A percentile compares a stretch with the other conserved stretches of the same genome.
Conservation (phyloP, 352 stramenopile species). For the Pseudoperonospora humuli region DNA sequence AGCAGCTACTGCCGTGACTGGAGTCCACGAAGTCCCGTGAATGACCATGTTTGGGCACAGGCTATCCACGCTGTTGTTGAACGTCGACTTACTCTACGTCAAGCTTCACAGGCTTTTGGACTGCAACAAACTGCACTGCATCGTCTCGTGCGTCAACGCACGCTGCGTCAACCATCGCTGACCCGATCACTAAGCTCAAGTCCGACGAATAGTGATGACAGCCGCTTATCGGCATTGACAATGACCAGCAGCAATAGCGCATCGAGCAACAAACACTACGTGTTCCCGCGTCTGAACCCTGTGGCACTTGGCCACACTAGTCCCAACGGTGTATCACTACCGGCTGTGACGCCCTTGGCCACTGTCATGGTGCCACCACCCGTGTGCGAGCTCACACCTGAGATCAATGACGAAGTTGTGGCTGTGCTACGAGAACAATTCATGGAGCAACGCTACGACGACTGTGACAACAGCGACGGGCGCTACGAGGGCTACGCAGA, state of each 20-base stretch:
- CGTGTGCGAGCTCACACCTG: conserved; percentile 31
- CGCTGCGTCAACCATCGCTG: conserved; percentile 4
- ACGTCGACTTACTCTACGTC: conserved; percentile 51
- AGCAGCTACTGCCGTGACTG: conserved; percentile 11
- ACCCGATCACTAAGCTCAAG: background rate
- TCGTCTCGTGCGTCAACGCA: conserved; percentile 40
- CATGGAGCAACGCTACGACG: conserved; percentile 30
- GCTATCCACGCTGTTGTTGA: conserved; percentile 58
- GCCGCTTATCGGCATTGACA: conserved; percentile 1
- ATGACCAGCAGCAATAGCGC: background rate
- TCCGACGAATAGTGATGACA: conserved; percentile 5
- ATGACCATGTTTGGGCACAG: conserved; percentile 51
- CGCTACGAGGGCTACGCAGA: conserved; percentile 29
- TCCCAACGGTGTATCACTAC: conserved; percentile 1
- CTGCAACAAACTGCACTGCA: conserved; percentile 61
- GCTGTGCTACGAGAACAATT: conserved; percentile 46
- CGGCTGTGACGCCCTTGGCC: conserved; percentile 2
- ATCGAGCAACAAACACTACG: conserved; percentile 11
- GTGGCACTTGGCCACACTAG: conserved; percentile 14
- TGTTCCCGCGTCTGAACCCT: conserved; percentile 24
- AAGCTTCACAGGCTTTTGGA: conserved; percentile 49
- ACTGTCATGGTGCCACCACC: conserved; percentile 1
- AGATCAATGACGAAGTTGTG: conserved; percentile 45
- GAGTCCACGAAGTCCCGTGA: conserved; percentile 10
- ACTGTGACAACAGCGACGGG: conserved; percentile 10